Evolutionary conservation across 805 yeast genomes (phyloP), one percentile per base, ranked within the genome.

Genomic region (Isabelozyma rhagii): DNA sequence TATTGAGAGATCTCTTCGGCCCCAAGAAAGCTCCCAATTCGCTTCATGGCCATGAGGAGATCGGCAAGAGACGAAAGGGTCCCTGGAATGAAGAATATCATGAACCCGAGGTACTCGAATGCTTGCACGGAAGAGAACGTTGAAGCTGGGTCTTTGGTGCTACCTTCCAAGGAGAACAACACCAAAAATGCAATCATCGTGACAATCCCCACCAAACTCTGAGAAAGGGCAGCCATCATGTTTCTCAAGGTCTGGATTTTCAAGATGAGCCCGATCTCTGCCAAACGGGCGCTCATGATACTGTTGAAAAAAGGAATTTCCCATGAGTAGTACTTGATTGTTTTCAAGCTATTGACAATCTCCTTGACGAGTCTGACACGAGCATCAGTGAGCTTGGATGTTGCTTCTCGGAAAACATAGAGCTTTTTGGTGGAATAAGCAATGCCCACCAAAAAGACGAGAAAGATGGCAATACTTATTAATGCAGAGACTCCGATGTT

Each of bases 301-400:
- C 75, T 67, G 5, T 74, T 61, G 44, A 75, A 74, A 61, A 88
- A 91, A 0, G 96, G 89, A 41, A 72, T 71, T 67, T 90, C 97
- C 96, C 96, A 90, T 1, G 94, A 87, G 63, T 89, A 90, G 63
- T 79, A 86, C 69, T 91, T 90, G 63, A 91, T 87, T 65, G 84
- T 78, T 59, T 87, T 87, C 77, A 91, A 79, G 53, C 85, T 82
- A 59, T 79, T 82, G 52, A 91, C 69, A 39, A 89, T 78, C 63
- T 90, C 97, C 52, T 86, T 83, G 64, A 89, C 82, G 39, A 80
- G 71, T 38, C 80, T 75, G 18, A 90, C 87, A 59, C 97, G 82
- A 15, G 70, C 66, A 63, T 90, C 97, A 2, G 96, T 90, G 58
- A 71, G 77, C 3, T 67, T 68, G 50, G 80, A 81, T 9, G 87